Base-by-base conservation (phyloP, 306 rosid genomes). In the Cucurbita maxima region DNA sequence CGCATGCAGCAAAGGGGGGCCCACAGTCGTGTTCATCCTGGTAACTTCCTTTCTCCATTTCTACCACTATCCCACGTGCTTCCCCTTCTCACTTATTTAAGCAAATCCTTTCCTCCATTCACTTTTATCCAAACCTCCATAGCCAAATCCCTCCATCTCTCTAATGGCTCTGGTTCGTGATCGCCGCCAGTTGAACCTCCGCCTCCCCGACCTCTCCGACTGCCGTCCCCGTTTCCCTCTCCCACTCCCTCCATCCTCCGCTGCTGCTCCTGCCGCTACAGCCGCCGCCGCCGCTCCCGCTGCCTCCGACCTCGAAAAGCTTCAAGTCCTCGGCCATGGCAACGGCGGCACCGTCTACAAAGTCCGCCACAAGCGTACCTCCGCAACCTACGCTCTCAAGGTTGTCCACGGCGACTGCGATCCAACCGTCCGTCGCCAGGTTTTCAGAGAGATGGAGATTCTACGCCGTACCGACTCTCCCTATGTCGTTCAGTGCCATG, bases 311-410 rank as follows among this genome's bases (percentile, higher is more conserved):
- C 63, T 90, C 51, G 98, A 93, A 8, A 83, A 75, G 2, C 86
- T 90, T 18, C 76, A 86, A 36, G 98, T 93, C 1, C 96, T 93
- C 37, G 98, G 98, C 20, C 89, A 86, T 53, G 98, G 98, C 0
- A 88, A 85, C 82, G 88, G 97, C 4, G 98, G 98, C 50, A 93
- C 97, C 5, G 98, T 93, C 76, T 93, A 90, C 89, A 84, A 90
- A 20, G 98, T 93, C 82, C 84, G 92, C 53, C 90, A 90, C 82
- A 86, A 84, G 74, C 70, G 81, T 4, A 93, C 92, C 58, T 73
- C 79, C 18, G 3, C 72, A 0, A 34, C 52, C 12, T 93, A 88
- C 78, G 98, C 98, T 0, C 84, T 90, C 11, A 93, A 93, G 40
- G 79, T 88, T 53, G 78, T 88, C 64, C 84, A 88, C 37, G 48